Conservation (phyloP, 768 basidiomycete species). For the Suillus ampliporus region DNA sequence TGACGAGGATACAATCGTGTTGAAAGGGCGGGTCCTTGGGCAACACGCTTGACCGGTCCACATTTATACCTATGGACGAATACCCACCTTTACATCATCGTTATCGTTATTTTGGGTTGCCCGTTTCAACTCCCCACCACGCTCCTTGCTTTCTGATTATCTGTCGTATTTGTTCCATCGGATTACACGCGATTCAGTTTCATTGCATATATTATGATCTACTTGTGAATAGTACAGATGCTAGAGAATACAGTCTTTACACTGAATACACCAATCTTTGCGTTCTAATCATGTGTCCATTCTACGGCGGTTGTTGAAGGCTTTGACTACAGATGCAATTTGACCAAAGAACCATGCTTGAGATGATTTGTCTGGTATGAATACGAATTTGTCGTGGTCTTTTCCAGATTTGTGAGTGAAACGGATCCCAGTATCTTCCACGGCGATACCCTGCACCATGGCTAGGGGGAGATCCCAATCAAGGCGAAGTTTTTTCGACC, state of each 20-base stretch:
- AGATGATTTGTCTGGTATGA: constrained; percentile 75
- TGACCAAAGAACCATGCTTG: constrained; percentile 84
- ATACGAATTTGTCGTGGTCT: constrained; percentile 76
- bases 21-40: constrained; percentile 31
- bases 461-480: constrained; percentile 93
- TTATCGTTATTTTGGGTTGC: constrained; percentile 25
- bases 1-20: constrained; percentile 45
- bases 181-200: constrained; percentile 29
- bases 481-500: constrained; percentile 81
- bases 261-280: constrained; percentile 20
- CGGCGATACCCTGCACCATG: constrained; percentile 84
- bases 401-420: constrained; percentile 81
- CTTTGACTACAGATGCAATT: constrained; percentile 75
- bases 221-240: constrained; percentile 28
- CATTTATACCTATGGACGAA: constrained; percentile 29
- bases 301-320: constrained; percentile 73
- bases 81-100: constrained; percentile 32
- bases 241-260: constrained; percentile 28
- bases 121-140: constrained; percentile 22
- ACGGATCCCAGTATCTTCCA: constrained; percentile 90
- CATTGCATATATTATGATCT: constrained; percentile 31
- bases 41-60: constrained; percentile 22
- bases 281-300: constrained; percentile 56
- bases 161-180: constrained; percentile 31
- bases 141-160: constrained; percentile 23